phyloP scores from a whole-genome alignment of 2,329 filamentous ascomycete genomes.

The Hysterium pulicare region DNA sequence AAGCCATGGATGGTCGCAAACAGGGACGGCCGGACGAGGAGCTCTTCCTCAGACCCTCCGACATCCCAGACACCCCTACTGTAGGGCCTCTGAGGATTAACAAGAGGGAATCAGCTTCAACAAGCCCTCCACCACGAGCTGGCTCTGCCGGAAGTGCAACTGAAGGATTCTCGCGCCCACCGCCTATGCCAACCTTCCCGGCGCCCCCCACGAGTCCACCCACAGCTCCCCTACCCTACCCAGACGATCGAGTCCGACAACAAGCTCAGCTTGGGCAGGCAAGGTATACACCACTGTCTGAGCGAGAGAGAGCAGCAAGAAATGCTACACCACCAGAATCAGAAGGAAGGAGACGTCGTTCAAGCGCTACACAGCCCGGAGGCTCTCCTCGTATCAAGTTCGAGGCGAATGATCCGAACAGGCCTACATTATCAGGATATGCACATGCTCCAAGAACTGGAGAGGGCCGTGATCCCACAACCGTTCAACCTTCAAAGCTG shows the following conservation, averaged over 20 bases:
- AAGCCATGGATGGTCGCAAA: constrained; percentile 45
- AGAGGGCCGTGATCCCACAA: constrained; percentile 20
- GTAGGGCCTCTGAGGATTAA: constrained; percentile 81
- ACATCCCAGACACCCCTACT: constrained; percentile 65
- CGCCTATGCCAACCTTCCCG: constrained; percentile 63
- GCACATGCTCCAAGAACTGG: constrained; percentile 31
- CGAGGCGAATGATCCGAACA: constrained; percentile 47
- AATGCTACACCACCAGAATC: constrained; percentile 33
- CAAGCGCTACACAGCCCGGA: constrained; percentile 21
- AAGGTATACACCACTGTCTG: constrained; percentile 35
- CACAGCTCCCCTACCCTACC: constrained; percentile 45
- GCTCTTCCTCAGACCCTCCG: constrained; percentile 64
- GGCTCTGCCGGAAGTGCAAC: constrained; percentile 64
- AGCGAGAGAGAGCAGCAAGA: constrained; percentile 31
- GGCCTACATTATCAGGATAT: constrained; percentile 47
- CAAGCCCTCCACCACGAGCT: constrained; percentile 50
- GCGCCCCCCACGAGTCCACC: constrained; percentile 48
- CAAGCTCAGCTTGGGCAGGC: constrained; percentile 19
- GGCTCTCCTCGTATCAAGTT: constrained; percentile 40
- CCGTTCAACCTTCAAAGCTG: constrained; percentile 56
- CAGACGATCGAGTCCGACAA: constrained; percentile 39
- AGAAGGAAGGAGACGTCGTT: constrained; percentile 29
- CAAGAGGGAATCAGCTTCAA: constrained; percentile 60
- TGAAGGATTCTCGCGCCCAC: constrained; percentile 36
- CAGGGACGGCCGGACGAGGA: constrained; percentile 74